Percentiles rank a stretch among this genome's conserved stretches.
Conservation (phyloP, 306 rosid species). For the Cicer judaicum region DNA sequence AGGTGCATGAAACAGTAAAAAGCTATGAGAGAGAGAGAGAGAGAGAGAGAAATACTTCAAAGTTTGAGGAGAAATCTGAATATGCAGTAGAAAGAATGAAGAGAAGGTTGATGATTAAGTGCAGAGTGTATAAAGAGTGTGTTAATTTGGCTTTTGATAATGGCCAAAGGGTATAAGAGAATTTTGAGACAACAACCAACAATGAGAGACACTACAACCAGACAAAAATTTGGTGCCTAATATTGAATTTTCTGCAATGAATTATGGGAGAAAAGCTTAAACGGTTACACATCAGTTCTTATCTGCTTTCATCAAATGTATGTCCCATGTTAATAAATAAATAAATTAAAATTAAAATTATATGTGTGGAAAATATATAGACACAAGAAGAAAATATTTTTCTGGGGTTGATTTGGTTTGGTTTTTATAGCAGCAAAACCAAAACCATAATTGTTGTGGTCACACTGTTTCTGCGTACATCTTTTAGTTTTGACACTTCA, state of each 20-base stretch:
- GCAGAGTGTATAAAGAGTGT: background rate
- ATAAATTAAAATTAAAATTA: no score
- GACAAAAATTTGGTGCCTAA: conserved; percentile 38
- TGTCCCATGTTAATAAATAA: background rate
- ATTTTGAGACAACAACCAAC: conserved; percentile 42
- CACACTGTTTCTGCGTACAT: background rate
- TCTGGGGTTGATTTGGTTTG: background rate
- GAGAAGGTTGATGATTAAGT: conserved; percentile 9
- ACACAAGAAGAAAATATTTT: conserved; percentile 9
- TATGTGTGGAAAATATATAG: background rate
- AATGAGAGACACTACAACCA: conserved; percentile 30
- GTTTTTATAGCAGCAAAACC: background rate
- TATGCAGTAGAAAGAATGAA: conserved; percentile 16
- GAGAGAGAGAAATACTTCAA: conserved; percentile 44
- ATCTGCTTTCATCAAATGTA: conserved; percentile 21
- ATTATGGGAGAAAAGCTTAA: conserved; percentile 1
- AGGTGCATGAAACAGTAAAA: conserved; percentile 22
- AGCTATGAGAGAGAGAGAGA: conserved; percentile 41
- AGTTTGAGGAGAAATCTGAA: conserved; percentile 38
- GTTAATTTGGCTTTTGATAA: conserved; percentile 39
- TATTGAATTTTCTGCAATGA: conserved; percentile 25
- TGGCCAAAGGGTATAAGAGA: conserved; percentile 43
- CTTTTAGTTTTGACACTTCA: background rate
- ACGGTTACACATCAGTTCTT: conserved; percentile 36
- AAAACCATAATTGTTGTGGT: conserved; percentile 9